Conservation (phyloP, 345 rosid species). For the Bruguiera sexangula region DNA sequence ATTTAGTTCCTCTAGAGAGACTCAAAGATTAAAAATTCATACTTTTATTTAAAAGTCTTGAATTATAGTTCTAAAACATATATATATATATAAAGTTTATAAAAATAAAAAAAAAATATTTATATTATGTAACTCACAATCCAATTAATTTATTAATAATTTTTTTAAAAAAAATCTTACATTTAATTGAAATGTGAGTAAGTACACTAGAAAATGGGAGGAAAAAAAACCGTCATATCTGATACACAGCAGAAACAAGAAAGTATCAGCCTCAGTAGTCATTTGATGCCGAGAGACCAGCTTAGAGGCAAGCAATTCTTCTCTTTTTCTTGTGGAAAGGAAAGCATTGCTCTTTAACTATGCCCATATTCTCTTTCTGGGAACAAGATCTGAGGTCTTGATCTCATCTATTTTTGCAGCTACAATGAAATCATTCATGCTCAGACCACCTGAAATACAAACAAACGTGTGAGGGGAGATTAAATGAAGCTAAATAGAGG, state of each 20-base stretch:
- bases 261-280: background rate
- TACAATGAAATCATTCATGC: conserved; percentile 81
- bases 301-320: background rate
- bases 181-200: no score
- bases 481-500: background rate
- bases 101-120: no score
- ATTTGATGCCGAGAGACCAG: background rate
- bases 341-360: conserved; percentile 13
- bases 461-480: background rate
- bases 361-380: conserved; percentile 83
- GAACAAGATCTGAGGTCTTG: conserved; percentile 82
- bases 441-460: conserved; percentile 64
- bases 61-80: no score
- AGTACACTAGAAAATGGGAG: background rate
- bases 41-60: no score
- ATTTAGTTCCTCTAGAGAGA: no score
- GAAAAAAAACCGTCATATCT: background rate
- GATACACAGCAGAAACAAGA: background rate
- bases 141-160: no score
- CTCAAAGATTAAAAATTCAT: no score
- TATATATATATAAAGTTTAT: no score
- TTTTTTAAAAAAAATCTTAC: no score
- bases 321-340: background rate
- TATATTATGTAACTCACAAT: no score
- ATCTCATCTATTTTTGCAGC: conserved; percentile 86